A percentile compares a stretch with the other conserved stretches of the same genome.
Evolutionary conservation across 169 alveolate genomes (phyloP).

Genomic region (Theileria annulata): DNA sequence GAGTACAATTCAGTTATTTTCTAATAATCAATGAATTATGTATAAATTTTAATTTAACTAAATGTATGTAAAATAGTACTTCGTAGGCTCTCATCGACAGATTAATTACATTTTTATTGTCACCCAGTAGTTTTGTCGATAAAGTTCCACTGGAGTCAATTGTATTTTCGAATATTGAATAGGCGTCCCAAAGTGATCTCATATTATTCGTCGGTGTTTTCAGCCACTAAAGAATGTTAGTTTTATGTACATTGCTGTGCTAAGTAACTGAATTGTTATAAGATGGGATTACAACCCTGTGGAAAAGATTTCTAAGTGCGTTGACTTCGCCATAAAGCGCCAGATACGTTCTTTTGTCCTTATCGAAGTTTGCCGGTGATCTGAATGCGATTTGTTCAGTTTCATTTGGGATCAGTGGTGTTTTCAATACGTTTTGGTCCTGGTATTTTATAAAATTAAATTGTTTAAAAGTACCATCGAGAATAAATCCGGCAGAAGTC

Average conservation of each 20-base stretch:
- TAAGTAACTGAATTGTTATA: too few relatives aligned
- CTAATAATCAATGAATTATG: conserved; percentile 28
- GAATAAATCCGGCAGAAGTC: conserved; percentile 72
- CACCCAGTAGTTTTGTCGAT: conserved; percentile 52
- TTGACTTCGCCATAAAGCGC: conserved; percentile 54
- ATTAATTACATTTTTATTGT: conserved; percentile 27
- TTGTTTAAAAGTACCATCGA: conserved; percentile 15
- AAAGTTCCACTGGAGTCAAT: conserved; percentile 34
- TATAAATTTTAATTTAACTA: too few relatives aligned
- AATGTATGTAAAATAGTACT: not conserved
- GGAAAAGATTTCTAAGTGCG: conserved; percentile 55
- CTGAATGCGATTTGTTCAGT: conserved; percentile 70
- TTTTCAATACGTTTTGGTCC: conserved; percentile 21
- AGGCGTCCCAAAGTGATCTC: conserved; percentile 73
- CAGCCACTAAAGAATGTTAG: conserved; percentile 69
- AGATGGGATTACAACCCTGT: conserved; percentile 37
- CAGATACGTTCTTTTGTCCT: conserved; percentile 41
- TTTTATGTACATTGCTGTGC: too few relatives aligned
- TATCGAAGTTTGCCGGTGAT: conserved; percentile 35
- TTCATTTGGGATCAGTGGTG: conserved; percentile 65
- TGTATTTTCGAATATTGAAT: conserved; percentile 60
- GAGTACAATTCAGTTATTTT: conserved; percentile 43
- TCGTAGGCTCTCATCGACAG: conserved; percentile 27
- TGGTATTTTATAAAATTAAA: not conserved
- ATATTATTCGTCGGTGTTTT: conserved; percentile 71